Base-by-base conservation (phyloP, 805 yeast species). In the Maudiozyma pseudohumilis region DNA sequence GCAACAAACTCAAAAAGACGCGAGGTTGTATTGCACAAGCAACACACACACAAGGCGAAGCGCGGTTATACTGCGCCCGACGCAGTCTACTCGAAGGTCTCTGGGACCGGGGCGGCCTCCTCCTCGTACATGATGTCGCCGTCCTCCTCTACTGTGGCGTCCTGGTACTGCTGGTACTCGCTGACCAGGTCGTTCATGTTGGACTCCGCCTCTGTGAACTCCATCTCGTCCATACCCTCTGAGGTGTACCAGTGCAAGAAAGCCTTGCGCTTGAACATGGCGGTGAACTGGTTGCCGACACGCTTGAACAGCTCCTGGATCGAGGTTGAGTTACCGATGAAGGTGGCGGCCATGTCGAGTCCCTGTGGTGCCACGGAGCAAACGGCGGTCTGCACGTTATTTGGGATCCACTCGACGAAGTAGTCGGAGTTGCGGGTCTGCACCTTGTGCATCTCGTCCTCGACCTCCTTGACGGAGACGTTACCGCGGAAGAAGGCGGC, bases 161-260 rank as follows among this genome's bases (percentile, higher is more conserved):
- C 89, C 70, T 86, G 95, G 68, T 86, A 84, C 66, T 87, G 95
- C 67, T 84, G 92, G 60, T 87, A 79, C 65, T 87, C 96, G 56
- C 79, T 75, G 40, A 86, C 87, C 57, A 87, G 70, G 64, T 87
- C 96, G 50, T 74, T 75, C 87, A 87, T 77, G 61, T 87, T 83
- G 39, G 89, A 78, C 66, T 85, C 94, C 38, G 96, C 96, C 68
- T 87, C 96, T 41, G 86, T 75, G 64, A 87, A 87, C 67, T 87
- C 96, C 70, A 79, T 72, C 66, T 81, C 94, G 57, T 87, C 96
- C 96, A 87, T 87, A 68, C 96, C 96, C 65, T 87, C 96, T 50
- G 80, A 74, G 8, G 92, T 83, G 66, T 85, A 87, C 96, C 96
- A 87, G 65, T 87, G 95, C 66, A 87, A 78, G 77, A 87, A 87